Evolutionary conservation across 176 grass and related monocot genomes (phyloP).

Genomic region (Musa itinerans): DNA sequence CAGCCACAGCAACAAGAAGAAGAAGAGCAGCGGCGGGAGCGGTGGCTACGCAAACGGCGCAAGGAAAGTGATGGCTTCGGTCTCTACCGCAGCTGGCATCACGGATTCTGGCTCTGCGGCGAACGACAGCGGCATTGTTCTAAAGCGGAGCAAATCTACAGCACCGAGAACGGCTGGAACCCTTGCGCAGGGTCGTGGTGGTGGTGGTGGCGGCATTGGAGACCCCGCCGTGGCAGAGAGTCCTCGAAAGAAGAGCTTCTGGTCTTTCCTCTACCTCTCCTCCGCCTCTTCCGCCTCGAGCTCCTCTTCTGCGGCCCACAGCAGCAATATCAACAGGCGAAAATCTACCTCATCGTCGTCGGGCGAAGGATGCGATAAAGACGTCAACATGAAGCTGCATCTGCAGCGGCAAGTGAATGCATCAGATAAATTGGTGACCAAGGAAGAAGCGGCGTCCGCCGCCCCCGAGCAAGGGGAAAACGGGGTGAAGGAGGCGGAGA

Average conservation of each 20-base stretch:
- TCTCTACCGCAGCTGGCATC: not conserved
- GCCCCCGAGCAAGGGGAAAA: slow-evolving; percentile 5
- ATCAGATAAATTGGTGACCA: no score
- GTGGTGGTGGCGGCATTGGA: not conserved
- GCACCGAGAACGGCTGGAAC: slow-evolving; percentile 45
- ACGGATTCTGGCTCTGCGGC: slow-evolving; percentile 16
- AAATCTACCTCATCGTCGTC: slow-evolving; percentile 31
- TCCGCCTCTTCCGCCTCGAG: slow-evolving; percentile 26
- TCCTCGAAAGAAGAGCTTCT: slow-evolving; percentile 90
- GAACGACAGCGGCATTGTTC: slow-evolving; percentile 5
- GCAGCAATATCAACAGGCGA: slow-evolving; percentile 14
- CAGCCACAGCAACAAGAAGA: not conserved
- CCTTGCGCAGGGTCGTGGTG: not conserved
- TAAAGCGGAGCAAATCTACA: slow-evolving; percentile 76
- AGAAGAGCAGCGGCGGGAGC: no score
- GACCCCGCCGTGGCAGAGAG: slow-evolving; percentile 37
- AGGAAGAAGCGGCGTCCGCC: slow-evolving; percentile 11
- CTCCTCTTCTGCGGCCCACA: slow-evolving; percentile 26
- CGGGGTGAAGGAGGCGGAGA: slow-evolving; percentile 46
- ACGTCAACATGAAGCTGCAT: not conserved
- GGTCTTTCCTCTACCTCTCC: slow-evolving; percentile 79
- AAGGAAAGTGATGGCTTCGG: not conserved
- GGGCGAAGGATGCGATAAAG: not conserved
- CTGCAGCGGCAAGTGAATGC: not conserved
- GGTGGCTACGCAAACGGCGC: not conserved